Evolutionary conservation across 345 rosid genomes (phyloP).

Genomic region (Streptanthus diversifolius): DNA sequence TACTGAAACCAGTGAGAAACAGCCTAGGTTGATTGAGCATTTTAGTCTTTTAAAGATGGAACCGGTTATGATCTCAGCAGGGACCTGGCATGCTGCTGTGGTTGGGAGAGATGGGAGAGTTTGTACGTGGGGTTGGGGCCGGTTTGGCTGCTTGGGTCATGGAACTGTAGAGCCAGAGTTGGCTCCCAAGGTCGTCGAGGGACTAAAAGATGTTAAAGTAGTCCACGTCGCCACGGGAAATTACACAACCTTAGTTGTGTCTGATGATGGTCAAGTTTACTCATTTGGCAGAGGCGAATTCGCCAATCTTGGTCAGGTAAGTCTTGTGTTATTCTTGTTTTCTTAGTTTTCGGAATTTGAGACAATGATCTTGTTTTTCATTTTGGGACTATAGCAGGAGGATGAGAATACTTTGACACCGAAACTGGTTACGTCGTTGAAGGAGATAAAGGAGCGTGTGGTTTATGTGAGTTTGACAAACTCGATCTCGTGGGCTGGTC

Average conservation of each 20-base stretch:
- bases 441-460: slow-evolving; percentile 64
- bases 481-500: slow-evolving; percentile 73
- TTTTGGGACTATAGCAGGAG: slow-evolving; percentile 37
- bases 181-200: slow-evolving; percentile 78
- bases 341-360: neutral
- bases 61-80: slow-evolving; percentile 87
- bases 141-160: slow-evolving; percentile 90
- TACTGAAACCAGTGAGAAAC: slow-evolving; percentile 62
- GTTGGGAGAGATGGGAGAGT: slow-evolving; percentile 89
- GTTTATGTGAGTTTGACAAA: slow-evolving; percentile 92
- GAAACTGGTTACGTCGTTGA: slow-evolving; percentile 61
- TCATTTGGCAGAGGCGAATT: slow-evolving; percentile 85
- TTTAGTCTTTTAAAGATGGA: slow-evolving; percentile 68
- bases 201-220: slow-evolving; percentile 66
- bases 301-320: slow-evolving; percentile 89
- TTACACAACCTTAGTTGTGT: slow-evolving; percentile 83
- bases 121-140: slow-evolving; percentile 99
- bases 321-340: slow-evolving; percentile 26
- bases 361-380: neutral
- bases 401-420: slow-evolving; percentile 70
- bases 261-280: slow-evolving; percentile 89
- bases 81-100: slow-evolving; percentile 98
- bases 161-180: slow-evolving; percentile 82
- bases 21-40: slow-evolving; percentile 85
- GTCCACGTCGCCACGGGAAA: slow-evolving; percentile 88